These are phyloP conservation scores for Parachlorella kessleri DNA, from an alignment of 139 green algal species.

Conservation along the genomic window DNA sequence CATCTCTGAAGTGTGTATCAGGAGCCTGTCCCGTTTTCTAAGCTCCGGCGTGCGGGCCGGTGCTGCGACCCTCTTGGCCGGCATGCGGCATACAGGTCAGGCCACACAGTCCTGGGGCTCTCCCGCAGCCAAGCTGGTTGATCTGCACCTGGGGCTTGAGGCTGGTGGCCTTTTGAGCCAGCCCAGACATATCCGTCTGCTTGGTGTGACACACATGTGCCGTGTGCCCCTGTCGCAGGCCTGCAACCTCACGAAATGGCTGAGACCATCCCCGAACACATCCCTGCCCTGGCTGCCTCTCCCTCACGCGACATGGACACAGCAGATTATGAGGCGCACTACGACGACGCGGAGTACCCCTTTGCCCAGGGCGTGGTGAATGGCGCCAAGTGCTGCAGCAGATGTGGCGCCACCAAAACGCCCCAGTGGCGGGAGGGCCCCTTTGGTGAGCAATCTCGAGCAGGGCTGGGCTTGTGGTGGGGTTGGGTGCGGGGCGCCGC, in stretches of 20 bases:
- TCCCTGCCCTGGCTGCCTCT: not conserved
- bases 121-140: too few relatives aligned
- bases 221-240: slow-evolving; percentile 11
- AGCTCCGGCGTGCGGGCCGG: too few relatives aligned
- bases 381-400: slow-evolving; percentile 50
- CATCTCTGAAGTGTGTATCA: too few relatives aligned
- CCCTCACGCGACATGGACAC: not conserved
- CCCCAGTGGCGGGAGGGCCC: slow-evolving; percentile 67
- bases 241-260: slow-evolving; percentile 16
- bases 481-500: not conserved
- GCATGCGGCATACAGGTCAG: too few relatives aligned
- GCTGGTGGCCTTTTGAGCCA: too few relatives aligned
- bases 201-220: too few relatives aligned
- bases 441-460: slow-evolving; percentile 43
- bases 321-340: not conserved
- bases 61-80: too few relatives aligned
- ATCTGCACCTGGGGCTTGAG: too few relatives aligned
- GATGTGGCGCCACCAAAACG: slow-evolving; percentile 57
- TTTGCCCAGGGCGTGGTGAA: slow-evolving; percentile 12
- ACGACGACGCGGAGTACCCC: slow-evolving; percentile 29
- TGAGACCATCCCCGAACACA: slow-evolving; percentile 11
- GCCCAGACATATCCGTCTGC: too few relatives aligned
- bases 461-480: not conserved
- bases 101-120: too few relatives aligned
- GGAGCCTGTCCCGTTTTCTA: too few relatives aligned